phyloP scores from a whole-genome alignment of 495 filamentous ascomycete genomes.

The Wilcoxina mikolae region DNA sequence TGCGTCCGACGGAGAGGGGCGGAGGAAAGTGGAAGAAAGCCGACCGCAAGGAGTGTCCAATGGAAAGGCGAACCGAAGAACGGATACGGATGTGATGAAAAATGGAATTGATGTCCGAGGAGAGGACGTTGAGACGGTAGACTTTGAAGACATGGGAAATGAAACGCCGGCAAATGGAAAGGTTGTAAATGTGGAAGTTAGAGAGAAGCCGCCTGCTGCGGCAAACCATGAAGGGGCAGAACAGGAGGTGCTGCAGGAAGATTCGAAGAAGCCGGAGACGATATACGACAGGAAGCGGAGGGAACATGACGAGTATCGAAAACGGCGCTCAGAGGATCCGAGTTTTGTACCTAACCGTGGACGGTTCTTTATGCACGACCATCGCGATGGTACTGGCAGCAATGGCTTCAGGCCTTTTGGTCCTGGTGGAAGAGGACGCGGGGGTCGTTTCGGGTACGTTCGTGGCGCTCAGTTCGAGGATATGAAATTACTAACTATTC shows the following conservation, averaged over 20 bases:
- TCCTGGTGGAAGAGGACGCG: slow-evolving; percentile 43
- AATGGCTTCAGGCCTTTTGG: slow-evolving; percentile 64
- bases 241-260: slow-evolving; percentile 27
- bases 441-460: slow-evolving; percentile 27
- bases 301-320: slow-evolving; percentile 81
- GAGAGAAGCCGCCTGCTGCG: slow-evolving; percentile 13
- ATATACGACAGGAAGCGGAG: slow-evolving; percentile 55
- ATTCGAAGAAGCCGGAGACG: slow-evolving; percentile 32
- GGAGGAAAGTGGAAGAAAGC: slow-evolving; percentile 9
- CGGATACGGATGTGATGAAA: slow-evolving; percentile 81
- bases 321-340: slow-evolving; percentile 75
- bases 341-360: slow-evolving; percentile 91
- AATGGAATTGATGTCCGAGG: slow-evolving; percentile 56
- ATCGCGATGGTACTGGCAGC: slow-evolving; percentile 58
- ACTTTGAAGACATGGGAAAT: slow-evolving; percentile 41
- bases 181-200: slow-evolving; percentile 23
- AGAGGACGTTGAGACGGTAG: slow-evolving; percentile 39
- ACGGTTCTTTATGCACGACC: slow-evolving; percentile 94
- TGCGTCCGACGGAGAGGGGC: slow-evolving; percentile 4
- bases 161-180: slow-evolving; percentile 19
- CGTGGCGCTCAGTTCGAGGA: not conserved
- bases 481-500: not conserved
- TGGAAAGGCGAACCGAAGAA: slow-evolving; percentile 21
- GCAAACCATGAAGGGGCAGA: slow-evolving; percentile 26
- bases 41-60: slow-evolving; percentile 6